These are phyloP conservation scores for Chaetomium globosum DNA, from an alignment of 2,329 filamentous ascomycete species.

Conservation along the genomic window DNA sequence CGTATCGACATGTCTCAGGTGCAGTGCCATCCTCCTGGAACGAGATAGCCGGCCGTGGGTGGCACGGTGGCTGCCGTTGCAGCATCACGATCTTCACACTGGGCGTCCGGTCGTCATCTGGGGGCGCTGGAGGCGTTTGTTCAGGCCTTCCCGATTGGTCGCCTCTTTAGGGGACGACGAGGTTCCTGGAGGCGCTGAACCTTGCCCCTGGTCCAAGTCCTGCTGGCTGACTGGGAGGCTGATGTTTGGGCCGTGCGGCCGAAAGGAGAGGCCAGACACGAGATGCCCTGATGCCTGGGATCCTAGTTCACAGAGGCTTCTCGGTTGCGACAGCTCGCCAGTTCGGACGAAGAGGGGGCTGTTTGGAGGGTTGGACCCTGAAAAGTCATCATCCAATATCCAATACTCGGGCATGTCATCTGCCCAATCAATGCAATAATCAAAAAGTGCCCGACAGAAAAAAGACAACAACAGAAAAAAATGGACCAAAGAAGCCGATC, in stretches of 20 bases:
- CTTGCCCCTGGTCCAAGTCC: conserved; percentile 5
- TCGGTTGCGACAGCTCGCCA: background rate
- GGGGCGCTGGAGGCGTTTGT: conserved; percentile 4
- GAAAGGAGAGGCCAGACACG: conserved; percentile 23
- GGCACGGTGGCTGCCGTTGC: background rate
- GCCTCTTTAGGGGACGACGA: conserved; percentile 9
- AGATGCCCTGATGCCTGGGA: background rate
- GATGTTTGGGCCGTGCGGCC: conserved; percentile 30
- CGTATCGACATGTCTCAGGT: conserved; percentile 25
- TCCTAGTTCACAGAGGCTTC: background rate
- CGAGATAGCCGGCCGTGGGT: conserved; percentile 1
- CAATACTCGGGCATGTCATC: background rate
- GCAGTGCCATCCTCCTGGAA: conserved; percentile 19
- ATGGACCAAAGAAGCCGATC: background rate
- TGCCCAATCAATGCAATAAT: background rate
- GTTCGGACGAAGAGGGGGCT: background rate
- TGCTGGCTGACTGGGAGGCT: conserved; percentile 15
- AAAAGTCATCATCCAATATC: background rate
- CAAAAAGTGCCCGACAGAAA: background rate
- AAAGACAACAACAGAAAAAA: conserved; percentile 2
- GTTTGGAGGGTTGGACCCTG: background rate
- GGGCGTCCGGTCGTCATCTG: conserved; percentile 17
- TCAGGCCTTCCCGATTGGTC: conserved; percentile 4
- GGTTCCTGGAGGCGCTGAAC: conserved; percentile 18
- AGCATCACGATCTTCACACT: conserved; percentile 17